Evolutionary conservation across 495 filamentous ascomycete genomes (phyloP).

Genomic region (Acidiella bohemica): DNA sequence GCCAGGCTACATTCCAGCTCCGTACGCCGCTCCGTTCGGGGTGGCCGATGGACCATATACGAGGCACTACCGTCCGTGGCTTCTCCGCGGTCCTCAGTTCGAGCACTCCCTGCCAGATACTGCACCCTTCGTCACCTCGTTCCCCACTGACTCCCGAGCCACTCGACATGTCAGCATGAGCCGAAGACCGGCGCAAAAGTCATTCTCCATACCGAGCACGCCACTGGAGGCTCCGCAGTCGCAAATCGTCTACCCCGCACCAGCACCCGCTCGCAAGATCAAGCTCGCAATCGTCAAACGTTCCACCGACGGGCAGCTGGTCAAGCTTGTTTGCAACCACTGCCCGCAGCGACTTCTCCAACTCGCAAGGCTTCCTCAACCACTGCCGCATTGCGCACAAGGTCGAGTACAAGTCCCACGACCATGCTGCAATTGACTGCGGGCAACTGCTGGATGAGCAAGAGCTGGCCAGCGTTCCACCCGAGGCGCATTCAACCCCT

Average conservation of each 20-base stretch:
- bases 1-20: slow-evolving; percentile 46
- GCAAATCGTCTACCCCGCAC: no score
- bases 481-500: slow-evolving; percentile 7
- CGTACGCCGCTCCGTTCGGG: slow-evolving; percentile 68
- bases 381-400: slow-evolving; percentile 93
- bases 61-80: slow-evolving; percentile 86
- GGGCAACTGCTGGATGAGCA: slow-evolving; percentile 59
- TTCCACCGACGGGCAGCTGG: slow-evolving; percentile 45
- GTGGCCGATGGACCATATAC: slow-evolving; percentile 85
- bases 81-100: slow-evolving; percentile 77
- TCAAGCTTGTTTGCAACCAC: slow-evolving; percentile 78
- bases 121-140: slow-evolving; percentile 9
- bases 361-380: slow-evolving; percentile 95
- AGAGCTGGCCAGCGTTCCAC: slow-evolving; percentile 16
- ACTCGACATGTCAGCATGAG: slow-evolving; percentile 48
- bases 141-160: slow-evolving; percentile 45
- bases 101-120: slow-evolving; percentile 38
- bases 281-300: slow-evolving; percentile 49
- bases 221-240: no score
- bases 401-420: slow-evolving; percentile 82
- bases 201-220: no score
- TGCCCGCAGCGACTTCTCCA: slow-evolving; percentile 83
- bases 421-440: slow-evolving; percentile 80
- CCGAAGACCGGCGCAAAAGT: slow-evolving; percentile 10
- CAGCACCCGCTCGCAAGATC: slow-evolving; percentile 48